Conservation (phyloP, 1,284 basidiomycete genomes). For the Ceratobasidium theobromae region DNA sequence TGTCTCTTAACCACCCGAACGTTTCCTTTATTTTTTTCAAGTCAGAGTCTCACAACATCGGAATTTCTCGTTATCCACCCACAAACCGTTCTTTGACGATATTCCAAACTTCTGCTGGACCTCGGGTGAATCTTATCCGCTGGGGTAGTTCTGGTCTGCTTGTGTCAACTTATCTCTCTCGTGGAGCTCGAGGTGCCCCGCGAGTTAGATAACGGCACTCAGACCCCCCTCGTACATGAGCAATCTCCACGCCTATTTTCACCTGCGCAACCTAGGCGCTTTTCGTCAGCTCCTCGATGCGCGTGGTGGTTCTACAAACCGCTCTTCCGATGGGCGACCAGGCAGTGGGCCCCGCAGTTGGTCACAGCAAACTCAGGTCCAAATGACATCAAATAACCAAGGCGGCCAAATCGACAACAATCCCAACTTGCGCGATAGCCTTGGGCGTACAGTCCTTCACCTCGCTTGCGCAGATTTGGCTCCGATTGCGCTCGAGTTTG, state of each 20-base stretch:
- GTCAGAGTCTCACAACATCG: too few relatives aligned
- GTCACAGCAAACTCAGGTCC: constrained; percentile 54
- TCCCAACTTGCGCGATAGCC: constrained; percentile 71
- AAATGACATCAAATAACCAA: constrained; percentile 42
- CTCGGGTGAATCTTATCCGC: too few relatives aligned
- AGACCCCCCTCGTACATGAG: constrained; percentile 42
- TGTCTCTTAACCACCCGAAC: too few relatives aligned
- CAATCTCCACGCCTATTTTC: constrained; percentile 75
- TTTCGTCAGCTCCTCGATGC: constrained; percentile 79
- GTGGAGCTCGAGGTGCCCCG: constrained; percentile 14
- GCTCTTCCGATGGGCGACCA: constrained; percentile 40
- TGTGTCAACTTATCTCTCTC: constrained; percentile 15
- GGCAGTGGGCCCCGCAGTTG: constrained; percentile 63
- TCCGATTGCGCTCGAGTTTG: constrained; percentile 72
- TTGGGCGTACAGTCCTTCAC: constrained; percentile 83
- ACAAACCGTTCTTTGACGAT: too few relatives aligned
- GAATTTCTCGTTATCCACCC: too few relatives aligned
- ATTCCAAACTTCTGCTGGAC: too few relatives aligned
- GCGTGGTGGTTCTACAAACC: constrained; percentile 43
- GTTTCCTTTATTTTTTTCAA: too few relatives aligned
- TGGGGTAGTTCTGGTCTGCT: constrained; percentile 29
- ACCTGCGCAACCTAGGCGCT: constrained; percentile 73
- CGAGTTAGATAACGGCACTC: constrained; percentile 23
- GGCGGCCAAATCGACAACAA: constrained; percentile 47
- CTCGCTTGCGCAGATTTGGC: constrained; percentile 67